phyloP scores from a whole-genome alignment of 148 eudicot species.

The Nyssa sinensis region DNA sequence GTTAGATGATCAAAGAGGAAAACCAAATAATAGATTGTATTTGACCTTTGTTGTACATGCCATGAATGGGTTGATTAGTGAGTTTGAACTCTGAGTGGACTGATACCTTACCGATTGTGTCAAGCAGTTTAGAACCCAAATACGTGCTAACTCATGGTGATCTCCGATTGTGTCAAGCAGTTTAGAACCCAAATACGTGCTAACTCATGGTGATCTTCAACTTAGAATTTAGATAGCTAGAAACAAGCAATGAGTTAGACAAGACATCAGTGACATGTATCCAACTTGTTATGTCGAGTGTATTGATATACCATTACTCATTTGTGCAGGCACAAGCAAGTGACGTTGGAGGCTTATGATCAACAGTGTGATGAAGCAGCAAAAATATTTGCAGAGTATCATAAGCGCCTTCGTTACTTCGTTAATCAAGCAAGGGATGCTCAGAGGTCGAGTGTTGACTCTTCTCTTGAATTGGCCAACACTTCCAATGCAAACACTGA shows the following conservation, averaged over 20 bases:
- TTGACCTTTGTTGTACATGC: background rate
- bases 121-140: too few species aligned
- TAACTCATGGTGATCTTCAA: background rate
- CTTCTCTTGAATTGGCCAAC: slow-evolving; percentile 57
- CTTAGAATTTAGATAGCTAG: background rate
- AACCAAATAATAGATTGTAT: background rate
- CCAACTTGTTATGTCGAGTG: background rate
- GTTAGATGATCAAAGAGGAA: background rate
- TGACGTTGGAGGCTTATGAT: slow-evolving; percentile 84
- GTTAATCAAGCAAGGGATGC: slow-evolving; percentile 84
- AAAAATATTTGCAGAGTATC: slow-evolving; percentile 92
- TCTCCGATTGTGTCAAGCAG: too few species aligned
- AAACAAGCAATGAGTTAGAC: background rate
- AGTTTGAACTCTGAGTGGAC: slow-evolving; percentile 3
- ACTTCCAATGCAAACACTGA: slow-evolving; percentile 48
- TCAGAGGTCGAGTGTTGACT: slow-evolving; percentile 53
- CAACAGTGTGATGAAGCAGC: slow-evolving; percentile 98
- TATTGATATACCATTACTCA: background rate
- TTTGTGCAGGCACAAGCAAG: slow-evolving; percentile 91
- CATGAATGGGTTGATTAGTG: background rate
- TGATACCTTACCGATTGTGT: background rate
- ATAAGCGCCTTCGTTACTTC: slow-evolving; percentile 77
- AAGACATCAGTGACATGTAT: background rate
- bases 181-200: background rate
- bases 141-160: background rate